These are phyloP conservation scores for Aspergillus flavus DNA, from an alignment of 2,329 filamentous ascomycete species.

Conservation along the genomic window DNA sequence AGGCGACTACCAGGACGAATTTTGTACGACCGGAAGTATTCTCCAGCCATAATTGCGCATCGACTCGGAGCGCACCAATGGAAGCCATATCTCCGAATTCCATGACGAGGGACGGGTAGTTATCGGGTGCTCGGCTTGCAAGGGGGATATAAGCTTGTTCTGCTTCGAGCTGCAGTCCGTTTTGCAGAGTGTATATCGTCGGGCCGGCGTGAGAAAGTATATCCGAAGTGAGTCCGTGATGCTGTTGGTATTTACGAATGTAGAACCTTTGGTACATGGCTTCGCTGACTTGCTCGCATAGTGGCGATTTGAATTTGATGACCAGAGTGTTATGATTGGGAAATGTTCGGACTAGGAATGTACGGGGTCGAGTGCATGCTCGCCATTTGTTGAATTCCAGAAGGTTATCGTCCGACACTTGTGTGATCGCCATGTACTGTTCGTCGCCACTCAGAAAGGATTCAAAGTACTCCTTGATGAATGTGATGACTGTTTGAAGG, in stretches of 20 bases:
- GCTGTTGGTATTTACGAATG: background rate
- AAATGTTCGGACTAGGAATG: background rate
- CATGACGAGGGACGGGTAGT: background rate
- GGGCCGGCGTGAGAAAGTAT: background rate
- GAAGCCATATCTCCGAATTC: background rate
- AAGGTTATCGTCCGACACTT: background rate
- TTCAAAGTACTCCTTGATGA: background rate
- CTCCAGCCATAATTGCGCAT: background rate
- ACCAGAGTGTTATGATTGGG: background rate
- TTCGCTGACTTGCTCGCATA: background rate
- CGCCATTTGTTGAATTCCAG: background rate
- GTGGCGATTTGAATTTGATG: background rate
- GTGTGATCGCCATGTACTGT: background rate
- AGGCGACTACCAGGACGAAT: background rate
- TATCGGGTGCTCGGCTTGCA: background rate
- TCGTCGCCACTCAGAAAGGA: background rate
- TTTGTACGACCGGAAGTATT: background rate
- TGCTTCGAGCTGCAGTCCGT: background rate
- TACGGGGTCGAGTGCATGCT: background rate
- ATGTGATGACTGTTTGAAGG: background rate
- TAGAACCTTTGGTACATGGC: background rate
- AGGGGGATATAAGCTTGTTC: background rate
- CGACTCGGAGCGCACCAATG: background rate
- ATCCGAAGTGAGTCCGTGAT: background rate
- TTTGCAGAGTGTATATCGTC: background rate